These are phyloP conservation scores for Clonostachys rhizophaga DNA, from an alignment of 2,329 filamentous ascomycete species.

Conservation along the genomic window DNA sequence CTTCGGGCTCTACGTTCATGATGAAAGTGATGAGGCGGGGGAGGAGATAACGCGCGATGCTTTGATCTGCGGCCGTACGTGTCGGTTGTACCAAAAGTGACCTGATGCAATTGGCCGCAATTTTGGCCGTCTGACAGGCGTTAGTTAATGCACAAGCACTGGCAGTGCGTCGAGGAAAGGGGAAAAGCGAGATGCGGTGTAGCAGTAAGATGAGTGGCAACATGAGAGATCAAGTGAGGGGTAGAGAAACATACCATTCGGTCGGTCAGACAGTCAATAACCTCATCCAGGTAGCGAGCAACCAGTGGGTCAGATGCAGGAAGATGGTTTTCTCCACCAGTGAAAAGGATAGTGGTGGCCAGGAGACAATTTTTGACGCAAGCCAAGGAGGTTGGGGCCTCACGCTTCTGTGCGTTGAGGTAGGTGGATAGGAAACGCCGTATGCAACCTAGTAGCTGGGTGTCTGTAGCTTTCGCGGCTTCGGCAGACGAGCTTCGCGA, in stretches of 20 bases:
- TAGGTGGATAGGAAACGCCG: conserved; percentile 79
- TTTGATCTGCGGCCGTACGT: conserved; percentile 62
- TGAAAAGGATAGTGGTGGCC: conserved; percentile 84
- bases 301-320: conserved; percentile 72
- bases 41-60: conserved; percentile 69
- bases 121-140: conserved; percentile 65
- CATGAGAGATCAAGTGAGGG: background rate
- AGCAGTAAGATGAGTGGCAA: background rate
- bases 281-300: conserved; percentile 69
- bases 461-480: conserved; percentile 34
- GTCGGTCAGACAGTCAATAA: conserved; percentile 78
- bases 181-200: background rate
- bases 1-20: conserved; percentile 64
- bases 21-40: conserved; percentile 75
- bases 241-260: conserved; percentile 57
- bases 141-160: too few species aligned
- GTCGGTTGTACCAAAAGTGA: conserved; percentile 70
- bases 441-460: conserved; percentile 77
- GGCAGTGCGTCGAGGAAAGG: background rate
- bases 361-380: conserved; percentile 93
- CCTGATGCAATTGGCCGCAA: conserved; percentile 84
- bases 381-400: conserved; percentile 68
- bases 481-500: conserved; percentile 18
- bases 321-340: conserved; percentile 70
- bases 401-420: conserved; percentile 69